A percentile compares a stretch with the other conserved stretches of the same genome.
These are phyloP conservation scores for Echinosophora koreensis DNA, from an alignment of 306 rosid species.

Conservation along the genomic window DNA sequence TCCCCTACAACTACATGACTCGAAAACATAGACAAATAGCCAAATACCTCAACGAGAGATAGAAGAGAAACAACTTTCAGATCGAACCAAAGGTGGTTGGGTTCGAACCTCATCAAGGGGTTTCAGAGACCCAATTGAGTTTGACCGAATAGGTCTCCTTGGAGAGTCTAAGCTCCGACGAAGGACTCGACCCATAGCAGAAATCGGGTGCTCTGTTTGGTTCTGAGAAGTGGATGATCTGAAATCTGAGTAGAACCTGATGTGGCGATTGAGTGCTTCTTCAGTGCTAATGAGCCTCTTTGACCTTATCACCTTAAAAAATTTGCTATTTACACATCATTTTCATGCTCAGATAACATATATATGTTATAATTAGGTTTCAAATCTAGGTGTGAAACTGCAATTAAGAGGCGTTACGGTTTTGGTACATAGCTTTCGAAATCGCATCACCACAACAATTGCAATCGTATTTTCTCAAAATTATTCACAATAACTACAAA, in stretches of 20 bases:
- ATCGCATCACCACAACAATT: too few relatives aligned
- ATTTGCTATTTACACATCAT: not conserved
- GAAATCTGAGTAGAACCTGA: conserved; percentile 67
- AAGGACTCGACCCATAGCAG: conserved; percentile 71
- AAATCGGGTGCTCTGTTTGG: conserved; percentile 77
- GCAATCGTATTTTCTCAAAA: too few relatives aligned
- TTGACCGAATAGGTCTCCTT: conserved; percentile 55
- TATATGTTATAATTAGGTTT: too few relatives aligned
- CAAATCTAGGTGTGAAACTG: too few relatives aligned
- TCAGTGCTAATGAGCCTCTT: conserved; percentile 63
- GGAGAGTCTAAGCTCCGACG: conserved; percentile 85
- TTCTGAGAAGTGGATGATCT: conserved; percentile 50
- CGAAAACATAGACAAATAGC: not conserved
- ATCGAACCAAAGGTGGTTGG: conserved; percentile 52
- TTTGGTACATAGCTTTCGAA: too few relatives aligned
- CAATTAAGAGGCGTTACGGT: too few relatives aligned
- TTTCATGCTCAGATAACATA: not conserved
- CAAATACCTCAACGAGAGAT: conserved; percentile 54
- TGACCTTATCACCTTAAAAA: conserved; percentile 48
- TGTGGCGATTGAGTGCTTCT: conserved; percentile 82
- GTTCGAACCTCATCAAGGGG: conserved; percentile 13
- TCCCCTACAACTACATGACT: conserved; percentile 35
- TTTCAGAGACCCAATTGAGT: conserved; percentile 50
- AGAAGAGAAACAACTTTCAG: conserved; percentile 78
- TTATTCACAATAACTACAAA: too few relatives aligned